Evolutionary conservation across 2,329 filamentous ascomycete species (phyloP).

Genomic region (Tolypocladium endophyticum): DNA sequence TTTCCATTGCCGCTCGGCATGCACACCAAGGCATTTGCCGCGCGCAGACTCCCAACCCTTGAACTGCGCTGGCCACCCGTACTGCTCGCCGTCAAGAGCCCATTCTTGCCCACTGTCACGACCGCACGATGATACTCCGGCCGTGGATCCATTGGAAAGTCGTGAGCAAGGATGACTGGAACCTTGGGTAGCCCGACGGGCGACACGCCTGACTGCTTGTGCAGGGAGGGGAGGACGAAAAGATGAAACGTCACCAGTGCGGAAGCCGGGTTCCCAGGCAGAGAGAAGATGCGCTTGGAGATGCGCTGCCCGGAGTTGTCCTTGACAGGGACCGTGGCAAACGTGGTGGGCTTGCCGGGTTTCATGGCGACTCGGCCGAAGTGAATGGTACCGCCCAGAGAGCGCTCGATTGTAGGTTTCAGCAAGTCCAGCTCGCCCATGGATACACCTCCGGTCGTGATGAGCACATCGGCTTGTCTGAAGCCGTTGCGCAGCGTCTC

Average conservation of each 20-base stretch:
- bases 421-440: constrained; percentile 97
- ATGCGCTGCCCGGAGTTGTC: constrained; percentile 46
- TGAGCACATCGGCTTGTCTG: constrained; percentile 65
- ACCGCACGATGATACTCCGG: constrained; percentile 87
- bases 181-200: constrained; percentile 62
- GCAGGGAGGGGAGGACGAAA: constrained; percentile 81
- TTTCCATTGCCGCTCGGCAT: constrained; percentile 55
- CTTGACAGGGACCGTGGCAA: constrained; percentile 72
- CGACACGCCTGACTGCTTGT: constrained; percentile 60
- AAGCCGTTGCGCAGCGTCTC: constrained; percentile 65
- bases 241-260: constrained; percentile 89
- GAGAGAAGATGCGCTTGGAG: constrained; percentile 69
- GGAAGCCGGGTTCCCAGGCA: constrained; percentile 90
- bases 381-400: constrained; percentile 84
- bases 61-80: constrained; percentile 89
- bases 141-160: constrained; percentile 65
- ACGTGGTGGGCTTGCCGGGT: constrained; percentile 94
- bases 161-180: constrained; percentile 59
- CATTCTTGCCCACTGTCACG: constrained; percentile 55
- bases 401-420: constrained; percentile 89
- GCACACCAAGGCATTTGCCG: constrained; percentile 78
- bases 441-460: constrained; percentile 89
- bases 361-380: constrained; percentile 97
- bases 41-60: constrained; percentile 75
- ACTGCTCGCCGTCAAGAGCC: constrained; percentile 61